Evolutionary conservation across 768 basidiomycete genomes (phyloP).

Genomic region (Suillus spraguei): DNA sequence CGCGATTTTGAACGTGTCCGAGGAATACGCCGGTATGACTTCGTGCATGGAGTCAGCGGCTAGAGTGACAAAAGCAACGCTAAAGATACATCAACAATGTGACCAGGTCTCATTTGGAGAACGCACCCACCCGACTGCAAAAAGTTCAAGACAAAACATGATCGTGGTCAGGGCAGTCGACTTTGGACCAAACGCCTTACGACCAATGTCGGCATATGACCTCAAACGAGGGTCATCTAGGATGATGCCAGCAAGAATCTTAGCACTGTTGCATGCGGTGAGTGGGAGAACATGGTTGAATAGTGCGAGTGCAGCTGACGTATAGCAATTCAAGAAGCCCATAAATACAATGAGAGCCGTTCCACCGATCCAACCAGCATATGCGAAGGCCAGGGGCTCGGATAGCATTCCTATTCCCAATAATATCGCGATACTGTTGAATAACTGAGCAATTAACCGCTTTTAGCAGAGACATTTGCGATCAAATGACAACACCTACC

Average conservation of each 20-base stretch:
- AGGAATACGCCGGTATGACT: constrained; percentile 66
- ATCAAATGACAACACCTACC: constrained; percentile 39
- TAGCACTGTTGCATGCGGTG: constrained; percentile 58
- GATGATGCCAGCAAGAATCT: constrained; percentile 81
- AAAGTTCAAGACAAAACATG: constrained; percentile 87
- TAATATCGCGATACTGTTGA: constrained; percentile 85
- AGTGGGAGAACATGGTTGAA: constrained; percentile 12
- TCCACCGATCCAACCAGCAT: constrained; percentile 87
- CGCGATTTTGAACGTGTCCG: constrained; percentile 74
- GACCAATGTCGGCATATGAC: constrained; percentile 89
- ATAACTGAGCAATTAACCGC: constrained; percentile 53
- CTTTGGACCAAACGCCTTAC: constrained; percentile 82
- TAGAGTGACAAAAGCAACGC: constrained; percentile 86
- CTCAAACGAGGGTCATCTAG: constrained; percentile 65
- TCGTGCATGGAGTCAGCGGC: constrained; percentile 85
- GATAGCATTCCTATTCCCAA: constrained; percentile 90
- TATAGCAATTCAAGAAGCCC: constrained; percentile 84
- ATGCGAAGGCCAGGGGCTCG: constrained; percentile 88
- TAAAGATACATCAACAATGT: constrained; percentile 27
- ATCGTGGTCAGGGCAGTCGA: constrained; percentile 65
- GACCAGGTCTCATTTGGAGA: background rate
- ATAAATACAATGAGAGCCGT: constrained; percentile 74
- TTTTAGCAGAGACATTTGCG: background rate
- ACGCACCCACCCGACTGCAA: constrained; percentile 68
- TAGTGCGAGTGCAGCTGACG: constrained; percentile 51